Conservation (phyloP, 495 filamentous ascomycete species). For the Chlorociboria aeruginascens region DNA sequence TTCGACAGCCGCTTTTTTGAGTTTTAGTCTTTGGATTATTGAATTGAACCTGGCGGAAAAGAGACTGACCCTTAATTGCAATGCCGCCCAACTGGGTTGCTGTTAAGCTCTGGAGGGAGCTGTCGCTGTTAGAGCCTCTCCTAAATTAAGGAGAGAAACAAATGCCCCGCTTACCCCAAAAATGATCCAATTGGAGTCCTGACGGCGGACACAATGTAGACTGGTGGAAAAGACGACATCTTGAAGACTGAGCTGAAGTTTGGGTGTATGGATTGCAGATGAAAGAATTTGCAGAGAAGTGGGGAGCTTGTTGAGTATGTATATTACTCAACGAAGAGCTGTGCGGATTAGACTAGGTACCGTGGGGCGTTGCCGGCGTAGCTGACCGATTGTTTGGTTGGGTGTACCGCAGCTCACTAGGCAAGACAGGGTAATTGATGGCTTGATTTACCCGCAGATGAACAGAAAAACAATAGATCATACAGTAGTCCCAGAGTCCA, state of each 20-base stretch:
- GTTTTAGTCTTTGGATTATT: conserved; percentile 12
- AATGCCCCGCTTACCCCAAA: conserved; percentile 55
- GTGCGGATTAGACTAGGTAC: no score
- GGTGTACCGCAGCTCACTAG: no score
- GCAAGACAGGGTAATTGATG: no score
- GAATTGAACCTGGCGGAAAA: background rate
- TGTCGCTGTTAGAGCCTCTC: conserved; percentile 23
- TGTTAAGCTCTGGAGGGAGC: conserved; percentile 73
- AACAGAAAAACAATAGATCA: no score
- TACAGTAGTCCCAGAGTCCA: no score
- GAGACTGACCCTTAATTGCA: conserved; percentile 70
- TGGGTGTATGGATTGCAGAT: background rate
- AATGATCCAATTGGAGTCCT: conserved; percentile 90
- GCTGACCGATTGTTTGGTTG: no score
- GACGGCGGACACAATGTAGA: conserved; percentile 89
- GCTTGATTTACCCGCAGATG: no score
- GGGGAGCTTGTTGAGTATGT: no score
- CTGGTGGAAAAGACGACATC: conserved; percentile 45
- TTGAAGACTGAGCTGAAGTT: conserved; percentile 10
- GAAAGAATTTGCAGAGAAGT: background rate
- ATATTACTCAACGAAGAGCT: no score
- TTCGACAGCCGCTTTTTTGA: conserved; percentile 60
- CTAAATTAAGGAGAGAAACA: conserved; percentile 15
- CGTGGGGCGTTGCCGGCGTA: no score
- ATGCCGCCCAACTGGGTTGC: conserved; percentile 82